phyloP scores from a whole-genome alignment of 208 protist genomes.

The Trypanosomatidae sp. region DNA sequence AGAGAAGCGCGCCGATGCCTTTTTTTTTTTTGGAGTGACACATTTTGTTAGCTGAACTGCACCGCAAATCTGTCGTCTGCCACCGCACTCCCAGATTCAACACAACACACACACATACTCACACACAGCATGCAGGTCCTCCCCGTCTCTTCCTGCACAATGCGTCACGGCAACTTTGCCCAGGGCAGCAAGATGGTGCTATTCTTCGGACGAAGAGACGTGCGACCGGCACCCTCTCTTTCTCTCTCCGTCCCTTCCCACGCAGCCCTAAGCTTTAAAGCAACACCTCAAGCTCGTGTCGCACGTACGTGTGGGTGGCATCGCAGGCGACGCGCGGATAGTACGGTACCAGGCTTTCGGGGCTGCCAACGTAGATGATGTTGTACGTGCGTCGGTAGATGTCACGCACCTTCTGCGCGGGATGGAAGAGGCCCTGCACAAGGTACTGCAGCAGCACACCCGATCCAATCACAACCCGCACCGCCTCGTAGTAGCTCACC shows the following conservation, averaged over 20 bases:
- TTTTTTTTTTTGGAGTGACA: no score
- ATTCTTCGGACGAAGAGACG: no score
- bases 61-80: no score
- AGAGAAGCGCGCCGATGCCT: no score
- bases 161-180: no score
- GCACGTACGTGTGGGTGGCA: conserved; percentile 51
- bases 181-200: no score
- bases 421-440: conserved; percentile 98
- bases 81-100: no score
- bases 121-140: no score
- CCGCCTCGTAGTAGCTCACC: conserved; percentile 98
- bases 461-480: conserved; percentile 95
- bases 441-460: conserved; percentile 95
- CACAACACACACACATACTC: no score
- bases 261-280: conserved; percentile 44
- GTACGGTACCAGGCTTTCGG: conserved; percentile 93
- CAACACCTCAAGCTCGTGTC: conserved; percentile 74
- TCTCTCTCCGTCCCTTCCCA: not conserved
- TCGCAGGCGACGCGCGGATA: conserved; percentile 91
- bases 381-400: conserved; percentile 99
- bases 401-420: conserved; percentile 97
- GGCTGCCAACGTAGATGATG: conserved; percentile 97
- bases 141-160: no score
- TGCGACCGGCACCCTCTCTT: not conserved
- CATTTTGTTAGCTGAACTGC: no score